These are phyloP conservation scores for Coniochaeta sp. DNA, from an alignment of 2,329 filamentous ascomycete species.

Conservation along the genomic window DNA sequence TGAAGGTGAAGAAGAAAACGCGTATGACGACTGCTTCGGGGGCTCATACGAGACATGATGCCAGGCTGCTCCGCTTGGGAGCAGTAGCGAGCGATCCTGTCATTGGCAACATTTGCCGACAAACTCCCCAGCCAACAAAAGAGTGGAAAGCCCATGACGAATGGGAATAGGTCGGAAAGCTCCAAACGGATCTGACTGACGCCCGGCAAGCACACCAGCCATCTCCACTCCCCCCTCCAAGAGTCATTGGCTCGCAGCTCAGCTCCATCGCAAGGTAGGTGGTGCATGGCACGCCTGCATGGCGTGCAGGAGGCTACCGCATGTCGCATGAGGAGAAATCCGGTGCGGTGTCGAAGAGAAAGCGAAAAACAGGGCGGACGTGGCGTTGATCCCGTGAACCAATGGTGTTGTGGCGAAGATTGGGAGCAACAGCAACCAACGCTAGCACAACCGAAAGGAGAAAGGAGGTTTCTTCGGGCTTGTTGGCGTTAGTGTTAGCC, in stretches of 20 bases:
- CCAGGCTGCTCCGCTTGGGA: not conserved
- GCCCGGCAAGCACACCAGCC: not conserved
- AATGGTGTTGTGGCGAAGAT: not conserved
- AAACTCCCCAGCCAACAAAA: not conserved
- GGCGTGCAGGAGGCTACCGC: not conserved
- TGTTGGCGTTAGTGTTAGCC: not conserved
- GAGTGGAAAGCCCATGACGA: not conserved
- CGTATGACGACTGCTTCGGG: not conserved
- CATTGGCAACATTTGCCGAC: not conserved
- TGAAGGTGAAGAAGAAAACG: too few relatives aligned
- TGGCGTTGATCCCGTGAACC: slow-evolving; percentile 2
- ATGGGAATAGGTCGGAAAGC: not conserved
- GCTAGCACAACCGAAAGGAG: too few relatives aligned
- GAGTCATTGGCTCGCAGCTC: not conserved
- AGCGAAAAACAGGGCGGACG: slow-evolving; percentile 3
- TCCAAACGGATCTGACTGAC: not conserved
- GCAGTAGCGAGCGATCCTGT: too few relatives aligned
- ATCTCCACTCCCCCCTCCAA: not conserved
- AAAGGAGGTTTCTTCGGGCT: not conserved
- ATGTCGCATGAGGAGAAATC: not conserved
- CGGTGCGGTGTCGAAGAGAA: not conserved
- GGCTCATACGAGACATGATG: not conserved
- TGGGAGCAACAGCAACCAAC: too few relatives aligned
- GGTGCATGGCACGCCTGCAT: slow-evolving; percentile 3
- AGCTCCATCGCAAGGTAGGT: not conserved